Evolutionary conservation across 345 rosid genomes (phyloP).

Genomic region (Heritiera littoralis): DNA sequence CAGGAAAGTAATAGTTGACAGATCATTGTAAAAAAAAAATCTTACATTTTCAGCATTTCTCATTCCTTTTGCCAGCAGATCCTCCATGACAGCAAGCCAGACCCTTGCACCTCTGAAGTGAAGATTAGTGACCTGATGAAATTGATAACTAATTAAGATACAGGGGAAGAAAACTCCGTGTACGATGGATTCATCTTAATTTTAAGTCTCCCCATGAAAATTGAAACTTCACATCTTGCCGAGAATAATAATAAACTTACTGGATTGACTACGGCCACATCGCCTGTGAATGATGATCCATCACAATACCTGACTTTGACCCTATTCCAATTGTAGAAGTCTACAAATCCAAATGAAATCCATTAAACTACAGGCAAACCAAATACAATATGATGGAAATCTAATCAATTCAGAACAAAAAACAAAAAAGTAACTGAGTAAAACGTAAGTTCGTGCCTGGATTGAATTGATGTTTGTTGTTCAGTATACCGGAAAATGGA

Average conservation of each 20-base stretch:
- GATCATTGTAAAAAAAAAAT: neutral
- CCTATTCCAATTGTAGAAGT: conserved; percentile 86
- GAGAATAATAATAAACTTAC: conserved; percentile 40
- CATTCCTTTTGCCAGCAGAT: conserved; percentile 83
- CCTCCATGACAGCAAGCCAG: conserved; percentile 77
- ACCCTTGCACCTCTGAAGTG: conserved; percentile 94
- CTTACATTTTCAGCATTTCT: conserved; percentile 76
- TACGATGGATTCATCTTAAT: no score
- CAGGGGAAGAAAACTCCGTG: neutral
- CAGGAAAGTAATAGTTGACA: neutral
- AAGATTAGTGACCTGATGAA: conserved; percentile 81
- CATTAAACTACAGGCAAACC: neutral
- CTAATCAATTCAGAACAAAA: neutral
- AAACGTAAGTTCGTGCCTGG: conserved; percentile 52
- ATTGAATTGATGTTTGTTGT: conserved; percentile 53
- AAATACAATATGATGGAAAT: neutral
- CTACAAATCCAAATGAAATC: conserved; percentile 36
- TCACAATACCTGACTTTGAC: conserved; percentile 92
- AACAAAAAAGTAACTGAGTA: neutral
- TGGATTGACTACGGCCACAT: conserved; percentile 69
- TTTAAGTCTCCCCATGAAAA: neutral
- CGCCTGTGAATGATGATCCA: conserved; percentile 94
- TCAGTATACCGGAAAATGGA: conserved; percentile 83
- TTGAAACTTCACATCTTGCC: neutral
- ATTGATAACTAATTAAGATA: conserved; percentile 42